Evolutionary conservation across 169 alveolate genomes (phyloP).

Genomic region (Cryptosporidium muris): DNA sequence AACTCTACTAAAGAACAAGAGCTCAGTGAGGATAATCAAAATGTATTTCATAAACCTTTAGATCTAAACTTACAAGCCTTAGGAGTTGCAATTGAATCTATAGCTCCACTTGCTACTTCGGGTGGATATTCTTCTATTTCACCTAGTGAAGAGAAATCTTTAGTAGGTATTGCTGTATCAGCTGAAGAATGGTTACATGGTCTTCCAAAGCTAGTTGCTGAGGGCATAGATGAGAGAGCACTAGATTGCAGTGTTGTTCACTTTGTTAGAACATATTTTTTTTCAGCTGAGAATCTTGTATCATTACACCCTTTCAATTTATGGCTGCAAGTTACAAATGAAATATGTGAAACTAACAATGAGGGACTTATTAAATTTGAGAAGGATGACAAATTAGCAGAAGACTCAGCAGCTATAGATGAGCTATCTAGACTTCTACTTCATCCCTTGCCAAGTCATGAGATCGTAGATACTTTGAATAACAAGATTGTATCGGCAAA

Average conservation of each 20-base stretch:
- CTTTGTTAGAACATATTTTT: not conserved
- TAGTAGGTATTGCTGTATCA: not conserved
- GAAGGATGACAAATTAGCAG: no score
- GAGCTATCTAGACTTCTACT: not conserved
- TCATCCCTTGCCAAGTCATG: not conserved
- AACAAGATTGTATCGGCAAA: not conserved
- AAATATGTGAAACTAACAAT: not conserved
- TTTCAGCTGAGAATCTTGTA: not conserved
- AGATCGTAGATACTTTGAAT: not conserved
- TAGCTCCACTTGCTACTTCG: not conserved
- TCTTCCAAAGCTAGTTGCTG: not conserved
- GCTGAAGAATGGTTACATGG: not conserved
- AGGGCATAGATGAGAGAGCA: not conserved
- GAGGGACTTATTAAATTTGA: no score
- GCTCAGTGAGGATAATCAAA: not conserved
- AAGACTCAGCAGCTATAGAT: not conserved
- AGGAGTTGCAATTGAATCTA: not conserved
- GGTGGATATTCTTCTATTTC: no score
- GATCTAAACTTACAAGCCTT: not conserved
- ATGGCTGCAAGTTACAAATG: not conserved
- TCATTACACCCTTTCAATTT: not conserved
- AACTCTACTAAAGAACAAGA: not conserved
- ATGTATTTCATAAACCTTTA: not conserved
- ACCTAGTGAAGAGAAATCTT: not conserved
- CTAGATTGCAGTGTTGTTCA: not conserved